These are phyloP conservation scores for Fusarium cyanostomum DNA, from an alignment of 2,329 filamentous ascomycete genomes.

Conservation along the genomic window DNA sequence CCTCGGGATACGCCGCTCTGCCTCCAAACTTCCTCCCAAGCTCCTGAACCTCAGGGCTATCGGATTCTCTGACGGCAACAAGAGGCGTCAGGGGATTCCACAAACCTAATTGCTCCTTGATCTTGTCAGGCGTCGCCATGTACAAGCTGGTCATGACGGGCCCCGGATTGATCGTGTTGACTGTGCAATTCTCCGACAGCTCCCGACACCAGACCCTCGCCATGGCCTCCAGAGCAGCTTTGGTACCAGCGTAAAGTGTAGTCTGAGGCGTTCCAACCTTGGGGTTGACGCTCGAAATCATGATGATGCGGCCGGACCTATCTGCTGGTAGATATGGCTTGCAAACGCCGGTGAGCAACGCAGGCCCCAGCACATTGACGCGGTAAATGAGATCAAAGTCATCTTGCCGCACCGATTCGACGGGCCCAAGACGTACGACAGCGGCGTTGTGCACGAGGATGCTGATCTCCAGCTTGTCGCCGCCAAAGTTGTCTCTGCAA, in stretches of 20 bases:
- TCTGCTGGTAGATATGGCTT: constrained; percentile 64
- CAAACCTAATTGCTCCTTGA: constrained; percentile 49
- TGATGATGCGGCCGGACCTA: constrained; percentile 66
- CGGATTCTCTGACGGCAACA: constrained; percentile 45
- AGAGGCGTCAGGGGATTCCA: constrained; percentile 62
- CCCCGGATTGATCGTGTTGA: constrained; percentile 67
- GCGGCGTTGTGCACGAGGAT: constrained; percentile 69
- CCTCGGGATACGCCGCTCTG: constrained; percentile 67
- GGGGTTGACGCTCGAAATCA: constrained; percentile 63
- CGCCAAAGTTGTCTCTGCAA: constrained; percentile 56
- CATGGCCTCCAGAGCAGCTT: constrained; percentile 70
- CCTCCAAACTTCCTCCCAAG: constrained; percentile 61
- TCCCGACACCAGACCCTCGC: constrained; percentile 70
- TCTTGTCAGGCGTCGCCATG: constrained; percentile 60
- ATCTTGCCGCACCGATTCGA: constrained; percentile 56
- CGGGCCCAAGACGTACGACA: constrained; percentile 56
- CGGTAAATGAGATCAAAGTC: constrained; percentile 66
- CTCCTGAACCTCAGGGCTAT: constrained; percentile 43
- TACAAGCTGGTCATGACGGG: constrained; percentile 53
- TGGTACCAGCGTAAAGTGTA: constrained; percentile 69
- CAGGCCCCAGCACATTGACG: constrained; percentile 67
- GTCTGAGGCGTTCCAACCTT: constrained; percentile 63
- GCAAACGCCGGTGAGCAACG: constrained; percentile 65
- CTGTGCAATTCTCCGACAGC: constrained; percentile 64
- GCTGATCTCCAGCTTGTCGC: constrained; percentile 58